Base-by-base conservation (phyloP, 2,329 filamentous ascomycete species). In the Fusarium clavum region DNA sequence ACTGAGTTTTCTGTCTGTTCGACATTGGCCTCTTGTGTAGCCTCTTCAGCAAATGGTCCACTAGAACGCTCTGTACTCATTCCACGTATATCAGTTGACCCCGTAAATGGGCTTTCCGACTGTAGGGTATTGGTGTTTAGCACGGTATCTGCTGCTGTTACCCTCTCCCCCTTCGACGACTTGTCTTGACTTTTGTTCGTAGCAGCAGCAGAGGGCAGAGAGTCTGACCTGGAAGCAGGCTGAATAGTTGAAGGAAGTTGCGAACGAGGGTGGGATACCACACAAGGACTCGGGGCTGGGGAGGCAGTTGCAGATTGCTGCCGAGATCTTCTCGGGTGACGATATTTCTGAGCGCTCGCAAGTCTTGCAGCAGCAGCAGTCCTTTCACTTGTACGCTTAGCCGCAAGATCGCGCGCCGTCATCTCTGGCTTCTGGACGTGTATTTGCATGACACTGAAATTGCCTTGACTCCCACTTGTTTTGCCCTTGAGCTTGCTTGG, bases 381-480 rank as follows among this genome's bases (percentile, higher is more conserved):
- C 70, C 83, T 86, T 75, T 91, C 88, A 73, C 88, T 91, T 14
- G 87, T 86, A 53, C 87, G 85, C 76, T 89, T 88, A 8, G 88
- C 88, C 47, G 86, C 84, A 54, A 84, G 84, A 73, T 86, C 83
- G 49, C 86, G 81, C 43, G 84, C 81, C 53, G 84, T 79, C 41
- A 83, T 82, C 61, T 84, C 82, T 66, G 81, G 79, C 74, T 79
- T 82, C 59, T 80, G 73, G 27, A 87, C 80, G 34, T 85, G 83
- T 81, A 91, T 89, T 60, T 89, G 87, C 84, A 91, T 89, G 43
- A 90, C 86, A 47, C 83, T 82, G 75, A 91, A 91, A 70, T 89
- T 89, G 29, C 88, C 88, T 64, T 86, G 86, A 72, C 84, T 85
- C 27, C 82, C 81, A 67, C 86, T 83, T 22, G 86, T 85, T 69